Conservation (phyloP, 2,329 filamentous ascomycete species). For the Penicillium thymicola region DNA sequence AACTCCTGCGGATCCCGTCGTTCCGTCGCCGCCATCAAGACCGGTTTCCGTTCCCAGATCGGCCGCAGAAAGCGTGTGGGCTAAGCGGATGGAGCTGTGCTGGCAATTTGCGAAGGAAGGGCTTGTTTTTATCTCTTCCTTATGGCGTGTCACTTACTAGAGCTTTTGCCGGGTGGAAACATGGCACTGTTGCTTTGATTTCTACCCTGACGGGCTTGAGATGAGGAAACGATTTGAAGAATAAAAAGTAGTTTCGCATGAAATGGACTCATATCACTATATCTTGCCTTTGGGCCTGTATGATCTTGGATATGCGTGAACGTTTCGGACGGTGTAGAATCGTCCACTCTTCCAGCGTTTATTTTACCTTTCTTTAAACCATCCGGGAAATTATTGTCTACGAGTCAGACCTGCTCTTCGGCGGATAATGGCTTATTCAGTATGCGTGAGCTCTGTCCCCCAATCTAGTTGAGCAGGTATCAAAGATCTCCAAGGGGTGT, state of each 20-base stretch:
- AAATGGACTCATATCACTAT: slow-evolving; percentile 30
- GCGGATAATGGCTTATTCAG: background rate
- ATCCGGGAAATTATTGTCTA: background rate
- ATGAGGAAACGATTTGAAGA: slow-evolving; percentile 26
- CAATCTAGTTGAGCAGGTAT: background rate
- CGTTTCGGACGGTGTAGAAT: no score
- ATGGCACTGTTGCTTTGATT: slow-evolving; percentile 13
- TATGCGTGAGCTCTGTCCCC: background rate
- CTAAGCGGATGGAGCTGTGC: slow-evolving; percentile 48
- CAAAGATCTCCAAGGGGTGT: background rate
- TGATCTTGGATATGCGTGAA: background rate
- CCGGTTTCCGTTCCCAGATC: slow-evolving; percentile 98
- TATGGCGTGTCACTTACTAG: slow-evolving; percentile 22
- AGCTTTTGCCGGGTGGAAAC: slow-evolving; percentile 19
- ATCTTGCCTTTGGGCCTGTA: background rate
- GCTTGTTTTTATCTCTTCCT: slow-evolving; percentile 21
- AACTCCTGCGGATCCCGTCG: slow-evolving; percentile 80
- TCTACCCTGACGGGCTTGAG: slow-evolving; percentile 12
- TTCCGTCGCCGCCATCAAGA: slow-evolving; percentile 97
- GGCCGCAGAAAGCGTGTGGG: slow-evolving; percentile 95
- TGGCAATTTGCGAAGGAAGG: slow-evolving; percentile 15
- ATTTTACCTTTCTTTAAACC: background rate
- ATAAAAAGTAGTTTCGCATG: slow-evolving; percentile 29
- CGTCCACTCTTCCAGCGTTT: background rate
- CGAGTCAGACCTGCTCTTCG: background rate